These are phyloP conservation scores for Vigna mungo DNA, from an alignment of 306 rosid genomes.

Conservation along the genomic window DNA sequence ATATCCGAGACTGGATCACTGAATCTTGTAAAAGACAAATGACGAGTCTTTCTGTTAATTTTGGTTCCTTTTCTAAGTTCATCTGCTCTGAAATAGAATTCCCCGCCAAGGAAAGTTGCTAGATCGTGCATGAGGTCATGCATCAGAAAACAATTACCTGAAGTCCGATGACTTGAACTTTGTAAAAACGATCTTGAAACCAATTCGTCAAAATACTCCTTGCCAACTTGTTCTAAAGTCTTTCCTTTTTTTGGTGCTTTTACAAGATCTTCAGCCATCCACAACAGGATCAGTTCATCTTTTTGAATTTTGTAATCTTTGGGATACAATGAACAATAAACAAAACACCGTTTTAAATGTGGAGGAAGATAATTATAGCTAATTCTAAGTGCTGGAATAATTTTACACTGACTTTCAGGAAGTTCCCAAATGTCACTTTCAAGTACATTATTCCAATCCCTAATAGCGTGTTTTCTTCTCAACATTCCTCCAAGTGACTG, in stretches of 20 bases:
- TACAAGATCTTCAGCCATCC: constrained; percentile 2
- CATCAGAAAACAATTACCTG: background rate
- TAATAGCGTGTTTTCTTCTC: too few species aligned
- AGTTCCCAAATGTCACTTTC: background rate
- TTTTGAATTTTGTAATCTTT: background rate
- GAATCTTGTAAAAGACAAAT: background rate
- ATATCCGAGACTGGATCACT: background rate
- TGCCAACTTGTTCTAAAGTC: background rate
- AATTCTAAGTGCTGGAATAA: constrained; percentile 1
- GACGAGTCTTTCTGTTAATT: background rate
- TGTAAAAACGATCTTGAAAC: background rate
- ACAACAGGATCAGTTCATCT: background rate
- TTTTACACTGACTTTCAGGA: background rate
- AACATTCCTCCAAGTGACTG: too few species aligned
- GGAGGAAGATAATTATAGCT: background rate
- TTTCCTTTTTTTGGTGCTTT: background rate
- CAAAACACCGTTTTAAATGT: background rate
- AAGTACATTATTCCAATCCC: background rate
- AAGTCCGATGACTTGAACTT: background rate
- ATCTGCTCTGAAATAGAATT: background rate
- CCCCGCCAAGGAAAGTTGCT: background rate
- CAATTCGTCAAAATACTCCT: background rate
- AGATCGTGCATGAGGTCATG: background rate
- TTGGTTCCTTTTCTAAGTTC: background rate
- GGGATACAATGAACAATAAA: background rate